Conservation (phyloP, 2,329 filamentous ascomycete genomes). For the Periconia digitata region DNA sequence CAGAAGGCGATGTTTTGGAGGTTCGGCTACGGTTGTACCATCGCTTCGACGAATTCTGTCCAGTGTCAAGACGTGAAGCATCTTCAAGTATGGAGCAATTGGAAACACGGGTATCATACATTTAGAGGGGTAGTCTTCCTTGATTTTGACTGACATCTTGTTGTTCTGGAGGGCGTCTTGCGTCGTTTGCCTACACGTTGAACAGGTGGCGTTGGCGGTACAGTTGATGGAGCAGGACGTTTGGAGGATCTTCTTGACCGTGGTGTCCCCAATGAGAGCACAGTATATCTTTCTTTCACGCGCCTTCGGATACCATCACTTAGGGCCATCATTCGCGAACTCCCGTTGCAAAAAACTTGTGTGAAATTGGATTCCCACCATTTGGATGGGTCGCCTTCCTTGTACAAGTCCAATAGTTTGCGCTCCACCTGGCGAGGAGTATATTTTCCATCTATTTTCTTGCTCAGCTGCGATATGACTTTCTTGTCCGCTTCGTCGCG, state of each 20-base stretch:
- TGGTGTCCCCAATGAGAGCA: not conserved
- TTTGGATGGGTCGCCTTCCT: not conserved
- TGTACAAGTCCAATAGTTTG: not conserved
- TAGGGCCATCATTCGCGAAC: not conserved
- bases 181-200: not conserved
- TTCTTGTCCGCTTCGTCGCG: not conserved
- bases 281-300: not conserved
- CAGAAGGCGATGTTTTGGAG: not conserved
- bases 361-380: not conserved
- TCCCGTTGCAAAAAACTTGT: not conserved
- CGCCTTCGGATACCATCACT: not conserved
- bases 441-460: not conserved
- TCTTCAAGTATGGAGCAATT: not conserved
- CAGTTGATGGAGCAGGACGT: not conserved
- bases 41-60: not conserved
- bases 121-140: not conserved
- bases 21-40: not conserved
- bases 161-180: not conserved
- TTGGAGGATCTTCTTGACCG: not conserved
- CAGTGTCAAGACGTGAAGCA: too few relatives aligned
- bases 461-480: not conserved
- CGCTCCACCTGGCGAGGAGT: not conserved
- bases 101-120: not conserved
- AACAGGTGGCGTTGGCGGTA: not conserved
- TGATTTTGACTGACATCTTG: not conserved